These are phyloP conservation scores for Fusarium praegraminearum DNA, from an alignment of 2,329 filamentous ascomycete species.

Conservation along the genomic window DNA sequence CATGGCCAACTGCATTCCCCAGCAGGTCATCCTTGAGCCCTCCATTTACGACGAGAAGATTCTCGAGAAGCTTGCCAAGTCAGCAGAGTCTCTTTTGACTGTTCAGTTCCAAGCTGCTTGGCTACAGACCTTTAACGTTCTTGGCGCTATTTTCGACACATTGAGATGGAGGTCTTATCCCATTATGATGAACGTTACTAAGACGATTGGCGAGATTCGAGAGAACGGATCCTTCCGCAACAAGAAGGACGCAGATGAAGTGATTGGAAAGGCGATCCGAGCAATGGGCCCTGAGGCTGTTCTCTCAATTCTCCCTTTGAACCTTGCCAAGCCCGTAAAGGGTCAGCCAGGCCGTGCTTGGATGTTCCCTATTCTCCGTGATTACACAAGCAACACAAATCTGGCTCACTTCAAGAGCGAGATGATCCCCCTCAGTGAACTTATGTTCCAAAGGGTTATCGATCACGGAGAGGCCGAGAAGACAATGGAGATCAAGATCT, in stretches of 20 bases:
- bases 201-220: slow-evolving; percentile 86
- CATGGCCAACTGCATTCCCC: slow-evolving; percentile 88
- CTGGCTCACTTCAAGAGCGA: slow-evolving; percentile 86
- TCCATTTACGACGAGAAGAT: slow-evolving; percentile 94
- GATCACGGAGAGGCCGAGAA: slow-evolving; percentile 86
- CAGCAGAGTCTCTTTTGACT: slow-evolving; percentile 79
- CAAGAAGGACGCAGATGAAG: slow-evolving; percentile 93
- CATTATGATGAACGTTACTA: slow-evolving; percentile 79
- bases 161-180: slow-evolving; percentile 87
- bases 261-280: slow-evolving; percentile 87
- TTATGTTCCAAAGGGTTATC: slow-evolving; percentile 88
- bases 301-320: slow-evolving; percentile 84
- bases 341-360: slow-evolving; percentile 89
- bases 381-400: slow-evolving; percentile 89
- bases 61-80: slow-evolving; percentile 82
- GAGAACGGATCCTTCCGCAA: slow-evolving; percentile 89
- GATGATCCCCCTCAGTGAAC: slow-evolving; percentile 88
- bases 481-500: slow-evolving; percentile 97
- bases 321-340: slow-evolving; percentile 80
- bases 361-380: slow-evolving; percentile 91
- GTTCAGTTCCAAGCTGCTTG: slow-evolving; percentile 95
- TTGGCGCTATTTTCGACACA: slow-evolving; percentile 87
- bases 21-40: slow-evolving; percentile 84
- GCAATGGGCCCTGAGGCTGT: slow-evolving; percentile 92
- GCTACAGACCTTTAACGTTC: slow-evolving; percentile 92